phyloP scores from a whole-genome alignment of 1,139 yeast genomes.

The Hansenula sp. region DNA sequence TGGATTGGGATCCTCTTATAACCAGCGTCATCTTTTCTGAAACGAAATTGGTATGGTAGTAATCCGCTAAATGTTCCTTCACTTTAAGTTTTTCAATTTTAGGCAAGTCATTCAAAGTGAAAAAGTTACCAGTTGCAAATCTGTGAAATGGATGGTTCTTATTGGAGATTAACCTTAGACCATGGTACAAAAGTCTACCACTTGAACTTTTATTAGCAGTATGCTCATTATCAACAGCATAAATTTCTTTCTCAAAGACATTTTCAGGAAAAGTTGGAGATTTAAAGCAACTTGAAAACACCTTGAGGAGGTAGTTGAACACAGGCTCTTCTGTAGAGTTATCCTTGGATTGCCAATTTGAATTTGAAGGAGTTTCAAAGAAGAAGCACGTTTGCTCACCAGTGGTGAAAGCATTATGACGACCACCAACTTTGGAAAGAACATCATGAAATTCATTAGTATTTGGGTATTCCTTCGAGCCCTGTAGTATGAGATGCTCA shows the following conservation, averaged over 20 bases:
- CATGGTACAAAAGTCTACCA: conserved; percentile 53
- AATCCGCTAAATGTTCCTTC: conserved; percentile 47
- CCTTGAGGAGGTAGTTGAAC: conserved; percentile 40
- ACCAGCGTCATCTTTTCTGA: conserved; percentile 56
- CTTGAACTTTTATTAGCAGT: conserved; percentile 37
- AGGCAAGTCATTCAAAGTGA: conserved; percentile 54
- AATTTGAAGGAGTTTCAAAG: conserved; percentile 51
- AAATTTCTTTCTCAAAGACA: conserved; percentile 44
- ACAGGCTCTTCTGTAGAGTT: conserved; percentile 25
- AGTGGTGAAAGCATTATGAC: conserved; percentile 60
- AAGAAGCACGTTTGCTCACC: conserved; percentile 60
- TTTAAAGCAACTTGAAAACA: conserved; percentile 48
- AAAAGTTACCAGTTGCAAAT: conserved; percentile 68
- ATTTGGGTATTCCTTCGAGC: conserved; percentile 49
- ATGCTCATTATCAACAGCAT: conserved; percentile 64
- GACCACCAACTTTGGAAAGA: conserved; percentile 47
- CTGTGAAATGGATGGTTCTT: conserved; percentile 56
- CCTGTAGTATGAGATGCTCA: conserved; percentile 63
- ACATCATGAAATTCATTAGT: conserved; percentile 41
- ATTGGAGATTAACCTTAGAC: conserved; percentile 45
- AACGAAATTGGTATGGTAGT: conserved; percentile 46
- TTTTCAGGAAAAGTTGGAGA: conserved; percentile 44
- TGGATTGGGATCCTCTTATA: conserved; percentile 58
- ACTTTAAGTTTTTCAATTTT: conserved; percentile 42
- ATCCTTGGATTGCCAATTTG: conserved; percentile 17